Conservation (phyloP, 495 filamentous ascomycete species). For the Podospora pseudopauciseta region DNA sequence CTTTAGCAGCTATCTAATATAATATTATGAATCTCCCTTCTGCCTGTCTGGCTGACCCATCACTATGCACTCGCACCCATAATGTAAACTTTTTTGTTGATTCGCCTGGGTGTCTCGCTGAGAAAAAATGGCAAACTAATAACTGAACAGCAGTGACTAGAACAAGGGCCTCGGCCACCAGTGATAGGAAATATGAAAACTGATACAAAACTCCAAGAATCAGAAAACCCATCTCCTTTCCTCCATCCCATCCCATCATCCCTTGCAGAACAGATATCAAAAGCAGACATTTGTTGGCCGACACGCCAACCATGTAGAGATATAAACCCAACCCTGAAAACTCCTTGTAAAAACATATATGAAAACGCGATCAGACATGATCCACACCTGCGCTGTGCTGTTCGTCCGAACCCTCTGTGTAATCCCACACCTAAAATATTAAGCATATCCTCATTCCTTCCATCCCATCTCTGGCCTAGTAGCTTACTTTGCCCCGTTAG, state of each 20-base stretch:
- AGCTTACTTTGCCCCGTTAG: slow-evolving; percentile 14
- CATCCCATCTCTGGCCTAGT: neutral
- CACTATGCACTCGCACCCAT: too few relatives aligned
- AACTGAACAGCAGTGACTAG: too few relatives aligned
- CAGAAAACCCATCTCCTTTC: neutral
- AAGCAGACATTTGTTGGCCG: neutral
- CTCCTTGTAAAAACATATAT: neutral
- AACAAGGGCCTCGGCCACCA: too few relatives aligned
- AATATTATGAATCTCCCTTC: too few relatives aligned
- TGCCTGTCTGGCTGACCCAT: too few relatives aligned
- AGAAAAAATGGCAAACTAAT: too few relatives aligned
- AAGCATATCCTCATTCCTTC: neutral
- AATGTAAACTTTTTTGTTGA: too few relatives aligned
- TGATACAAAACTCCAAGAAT: neutral
- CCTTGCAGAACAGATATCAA: neutral
- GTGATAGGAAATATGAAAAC: too few relatives aligned
- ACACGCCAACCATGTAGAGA: neutral
- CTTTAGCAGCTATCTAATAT: too few relatives aligned
- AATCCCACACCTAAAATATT: too few relatives aligned
- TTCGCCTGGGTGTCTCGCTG: too few relatives aligned
- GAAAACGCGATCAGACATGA: neutral
- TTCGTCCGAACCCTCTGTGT: too few relatives aligned
- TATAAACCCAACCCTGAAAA: neutral
- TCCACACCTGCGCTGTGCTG: neutral
- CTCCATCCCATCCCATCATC: neutral